Percentiles rank a stretch among this genome's conserved stretches.
phyloP scores from a whole-genome alignment of 257 asterid genomes.

The Eustoma russellianum region DNA sequence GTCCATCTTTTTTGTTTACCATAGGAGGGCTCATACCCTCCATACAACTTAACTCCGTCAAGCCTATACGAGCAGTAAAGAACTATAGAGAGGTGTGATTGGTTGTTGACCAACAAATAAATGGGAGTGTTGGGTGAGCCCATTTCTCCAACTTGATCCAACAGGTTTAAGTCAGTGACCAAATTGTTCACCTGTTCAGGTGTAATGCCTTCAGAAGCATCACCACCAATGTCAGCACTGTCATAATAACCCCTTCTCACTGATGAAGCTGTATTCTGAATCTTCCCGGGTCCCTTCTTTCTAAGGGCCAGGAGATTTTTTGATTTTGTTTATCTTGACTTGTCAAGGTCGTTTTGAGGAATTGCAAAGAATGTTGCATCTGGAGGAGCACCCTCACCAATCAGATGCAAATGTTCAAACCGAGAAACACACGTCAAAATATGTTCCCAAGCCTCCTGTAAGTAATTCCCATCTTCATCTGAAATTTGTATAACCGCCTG shows the following conservation, averaged over 20 bases:
- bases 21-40: no score
- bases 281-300: slow-evolving; percentile 85
- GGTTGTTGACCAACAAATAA: no score
- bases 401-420: slow-evolving; percentile 93
- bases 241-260: slow-evolving; percentile 93
- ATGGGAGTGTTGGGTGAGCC: no score
- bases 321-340: slow-evolving; percentile 68
- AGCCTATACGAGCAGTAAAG: no score
- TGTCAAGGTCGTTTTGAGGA: slow-evolving; percentile 69
- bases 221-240: slow-evolving; percentile 95
- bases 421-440: slow-evolving; percentile 92
- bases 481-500: slow-evolving; percentile 82
- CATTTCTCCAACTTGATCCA: slow-evolving; percentile 98
- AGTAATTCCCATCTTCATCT: slow-evolving; percentile 90
- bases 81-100: no score
- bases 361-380: slow-evolving; percentile 95
- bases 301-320: slow-evolving; percentile 77
- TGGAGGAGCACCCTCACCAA: slow-evolving; percentile 98
- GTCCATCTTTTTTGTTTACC: no score
- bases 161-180: slow-evolving; percentile 82
- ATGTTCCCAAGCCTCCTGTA: slow-evolving; percentile 99
- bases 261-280: slow-evolving; percentile 76
- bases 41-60: no score
- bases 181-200: slow-evolving; percentile 89
- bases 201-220: slow-evolving; percentile 72